These are phyloP conservation scores for Cicer pinnatifidum DNA, from an alignment of 306 rosid genomes.

Conservation along the genomic window DNA sequence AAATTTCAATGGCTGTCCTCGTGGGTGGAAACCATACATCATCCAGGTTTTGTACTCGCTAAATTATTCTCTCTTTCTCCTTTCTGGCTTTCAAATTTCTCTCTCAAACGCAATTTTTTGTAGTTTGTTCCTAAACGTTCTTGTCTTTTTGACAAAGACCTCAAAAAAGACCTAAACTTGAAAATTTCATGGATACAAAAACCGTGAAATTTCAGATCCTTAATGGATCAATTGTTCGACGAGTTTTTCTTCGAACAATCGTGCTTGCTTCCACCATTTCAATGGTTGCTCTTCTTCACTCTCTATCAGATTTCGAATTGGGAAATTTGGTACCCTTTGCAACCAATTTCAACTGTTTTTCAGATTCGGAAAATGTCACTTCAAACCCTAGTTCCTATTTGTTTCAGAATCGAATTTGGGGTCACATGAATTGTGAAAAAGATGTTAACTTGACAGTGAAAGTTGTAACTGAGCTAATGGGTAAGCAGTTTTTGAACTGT, in stretches of 20 bases:
- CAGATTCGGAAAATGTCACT: conserved; percentile 30
- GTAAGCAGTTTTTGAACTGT: conserved; percentile 50
- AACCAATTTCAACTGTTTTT: conserved; percentile 50
- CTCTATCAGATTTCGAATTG: conserved; percentile 49
- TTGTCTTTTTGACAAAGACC: not conserved
- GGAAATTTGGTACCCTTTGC: conserved; percentile 50
- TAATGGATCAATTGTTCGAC: conserved; percentile 63
- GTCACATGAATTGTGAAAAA: conserved; percentile 48
- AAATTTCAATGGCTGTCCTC: conserved; percentile 85
- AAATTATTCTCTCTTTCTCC: conserved; percentile 30
- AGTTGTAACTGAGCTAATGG: conserved; percentile 67
- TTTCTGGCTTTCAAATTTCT: conserved; percentile 44
- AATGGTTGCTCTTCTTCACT: conserved; percentile 56
- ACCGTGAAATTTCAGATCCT: conserved; percentile 55
- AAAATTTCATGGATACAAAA: conserved; percentile 57
- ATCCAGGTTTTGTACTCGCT: conserved; percentile 96
- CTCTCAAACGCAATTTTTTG: not conserved
- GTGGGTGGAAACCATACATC: conserved; percentile 97
- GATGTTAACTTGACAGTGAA: conserved; percentile 60
- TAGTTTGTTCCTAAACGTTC: not conserved
- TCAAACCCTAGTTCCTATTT: conserved; percentile 47
- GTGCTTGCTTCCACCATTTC: conserved; percentile 63
- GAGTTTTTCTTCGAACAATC: conserved; percentile 60
- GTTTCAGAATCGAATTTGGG: conserved; percentile 63
- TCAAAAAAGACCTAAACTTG: not conserved